Percentiles rank a stretch among this genome's conserved stretches.
Evolutionary conservation across 257 asterid genomes (phyloP).

Genomic region (Eustoma russellianum): DNA sequence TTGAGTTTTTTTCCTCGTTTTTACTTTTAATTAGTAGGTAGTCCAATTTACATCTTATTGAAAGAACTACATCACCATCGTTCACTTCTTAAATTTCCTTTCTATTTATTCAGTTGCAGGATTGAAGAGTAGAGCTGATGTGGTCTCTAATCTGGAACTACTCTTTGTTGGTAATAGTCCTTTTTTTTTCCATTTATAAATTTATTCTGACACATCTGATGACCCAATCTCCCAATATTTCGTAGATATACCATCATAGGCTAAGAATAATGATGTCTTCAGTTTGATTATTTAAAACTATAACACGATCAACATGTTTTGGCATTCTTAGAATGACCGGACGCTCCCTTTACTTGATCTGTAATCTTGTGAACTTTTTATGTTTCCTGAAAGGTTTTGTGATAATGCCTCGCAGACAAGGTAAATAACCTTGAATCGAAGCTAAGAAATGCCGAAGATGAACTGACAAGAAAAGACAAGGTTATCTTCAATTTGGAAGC

Average conservation of each 20-base stretch:
- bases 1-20: constrained; percentile 5
- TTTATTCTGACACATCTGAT: no score
- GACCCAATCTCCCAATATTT: no score
- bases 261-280: no score
- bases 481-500: constrained; percentile 25
- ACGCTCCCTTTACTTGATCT: no score
- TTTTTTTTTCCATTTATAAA: neutral
- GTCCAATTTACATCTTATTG: constrained; percentile 1
- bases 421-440: constrained; percentile 25
- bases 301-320: neutral
- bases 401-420: constrained; percentile 19
- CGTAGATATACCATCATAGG: no score
- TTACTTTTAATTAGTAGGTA: neutral
- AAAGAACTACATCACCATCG: neutral
- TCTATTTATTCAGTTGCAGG: constrained; percentile 19
- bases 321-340: neutral
- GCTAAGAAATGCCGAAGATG: constrained; percentile 22
- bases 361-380: no score
- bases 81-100: neutral
- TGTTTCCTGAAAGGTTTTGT: neutral
- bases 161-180: constrained; percentile 25
- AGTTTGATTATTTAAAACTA: no score
- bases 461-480: constrained; percentile 22
- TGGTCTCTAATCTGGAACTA: constrained; percentile 24
- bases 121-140: constrained; percentile 29